These are phyloP conservation scores for Clohesyomyces aquaticus DNA, from an alignment of 495 filamentous ascomycete species.

Conservation along the genomic window DNA sequence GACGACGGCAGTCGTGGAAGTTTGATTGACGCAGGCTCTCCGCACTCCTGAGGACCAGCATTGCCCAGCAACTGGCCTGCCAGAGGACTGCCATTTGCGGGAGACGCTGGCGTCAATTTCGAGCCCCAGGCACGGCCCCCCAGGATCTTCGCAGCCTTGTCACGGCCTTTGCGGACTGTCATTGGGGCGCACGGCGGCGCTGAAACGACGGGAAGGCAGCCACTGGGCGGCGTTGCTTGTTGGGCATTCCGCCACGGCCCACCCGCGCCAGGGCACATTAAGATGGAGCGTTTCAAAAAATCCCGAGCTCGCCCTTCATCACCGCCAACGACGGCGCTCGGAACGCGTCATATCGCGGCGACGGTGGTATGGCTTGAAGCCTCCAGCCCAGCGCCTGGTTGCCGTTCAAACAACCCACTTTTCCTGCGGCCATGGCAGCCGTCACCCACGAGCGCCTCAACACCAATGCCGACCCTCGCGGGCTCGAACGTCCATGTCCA, in stretches of 20 bases:
- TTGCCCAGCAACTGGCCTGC: background rate
- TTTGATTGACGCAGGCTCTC: conserved; percentile 18
- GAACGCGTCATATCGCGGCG: background rate
- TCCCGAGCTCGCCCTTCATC: background rate
- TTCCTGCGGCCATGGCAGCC: conserved; percentile 6
- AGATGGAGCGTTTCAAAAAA: background rate
- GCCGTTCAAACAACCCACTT: conserved; percentile 4
- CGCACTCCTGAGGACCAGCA: too few species aligned
- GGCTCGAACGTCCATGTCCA: conserved; percentile 1
- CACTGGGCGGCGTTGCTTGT: background rate
- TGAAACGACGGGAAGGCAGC: conserved; percentile 9
- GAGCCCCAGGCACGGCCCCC: background rate
- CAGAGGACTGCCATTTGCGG: background rate
- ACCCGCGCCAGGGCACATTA: too few species aligned
- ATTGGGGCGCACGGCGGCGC: background rate
- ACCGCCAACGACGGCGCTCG: background rate
- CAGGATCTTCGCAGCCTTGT: background rate
- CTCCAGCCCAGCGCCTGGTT: background rate
- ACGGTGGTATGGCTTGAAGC: background rate
- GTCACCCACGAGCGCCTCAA: background rate
- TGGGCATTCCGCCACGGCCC: background rate
- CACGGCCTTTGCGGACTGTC: background rate
- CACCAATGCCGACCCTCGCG: background rate
- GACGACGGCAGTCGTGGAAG: conserved; percentile 2
- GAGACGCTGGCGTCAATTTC: background rate